Percentiles rank a stretch among this genome's conserved stretches.
Evolutionary conservation across 2,329 filamentous ascomycete species (phyloP).

Genomic region (Fusarium falciforme): DNA sequence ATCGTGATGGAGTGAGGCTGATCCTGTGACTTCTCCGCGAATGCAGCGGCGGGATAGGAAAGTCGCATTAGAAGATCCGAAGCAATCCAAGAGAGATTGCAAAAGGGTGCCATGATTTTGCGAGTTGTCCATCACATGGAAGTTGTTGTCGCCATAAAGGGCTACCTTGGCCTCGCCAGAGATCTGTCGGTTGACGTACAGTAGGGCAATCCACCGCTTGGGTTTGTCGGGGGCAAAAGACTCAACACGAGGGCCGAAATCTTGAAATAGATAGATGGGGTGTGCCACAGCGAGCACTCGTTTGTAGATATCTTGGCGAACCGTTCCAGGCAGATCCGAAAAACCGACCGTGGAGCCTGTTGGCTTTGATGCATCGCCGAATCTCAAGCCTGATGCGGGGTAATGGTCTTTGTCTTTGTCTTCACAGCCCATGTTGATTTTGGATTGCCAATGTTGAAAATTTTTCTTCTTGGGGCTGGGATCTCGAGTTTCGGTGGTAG

Average conservation of each 20-base stretch:
- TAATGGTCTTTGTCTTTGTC: not conserved
- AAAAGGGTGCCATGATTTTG: conserved; percentile 8
- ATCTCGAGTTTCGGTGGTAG: no score
- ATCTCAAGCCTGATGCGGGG: not conserved
- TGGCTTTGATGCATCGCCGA: not conserved
- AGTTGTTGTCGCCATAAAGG: conserved; percentile 11
- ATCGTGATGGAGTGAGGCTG: not conserved
- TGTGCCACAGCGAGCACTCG: conserved; percentile 10
- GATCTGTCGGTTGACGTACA: conserved; percentile 12
- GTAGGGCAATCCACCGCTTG: conserved; percentile 14
- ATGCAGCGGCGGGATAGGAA: conserved; percentile 16
- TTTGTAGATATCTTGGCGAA: conserved; percentile 11
- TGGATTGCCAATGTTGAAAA: not conserved
- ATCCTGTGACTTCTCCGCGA: not conserved
- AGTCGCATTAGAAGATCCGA: conserved; percentile 13
- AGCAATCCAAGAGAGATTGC: conserved; percentile 13
- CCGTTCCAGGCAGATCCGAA: not conserved
- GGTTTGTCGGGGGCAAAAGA: conserved; percentile 21
- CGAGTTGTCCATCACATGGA: conserved; percentile 7
- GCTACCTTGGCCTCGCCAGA: conserved; percentile 15
- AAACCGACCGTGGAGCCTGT: not conserved
- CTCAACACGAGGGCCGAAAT: conserved; percentile 6
- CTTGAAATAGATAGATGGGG: conserved; percentile 22
- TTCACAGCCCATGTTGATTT: not conserved
- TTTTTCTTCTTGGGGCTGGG: no score